Evolutionary conservation across 2,329 filamentous ascomycete species (phyloP), one percentile per base, ranked within the genome.

Genomic region (Exophiala xenobiotica): DNA sequence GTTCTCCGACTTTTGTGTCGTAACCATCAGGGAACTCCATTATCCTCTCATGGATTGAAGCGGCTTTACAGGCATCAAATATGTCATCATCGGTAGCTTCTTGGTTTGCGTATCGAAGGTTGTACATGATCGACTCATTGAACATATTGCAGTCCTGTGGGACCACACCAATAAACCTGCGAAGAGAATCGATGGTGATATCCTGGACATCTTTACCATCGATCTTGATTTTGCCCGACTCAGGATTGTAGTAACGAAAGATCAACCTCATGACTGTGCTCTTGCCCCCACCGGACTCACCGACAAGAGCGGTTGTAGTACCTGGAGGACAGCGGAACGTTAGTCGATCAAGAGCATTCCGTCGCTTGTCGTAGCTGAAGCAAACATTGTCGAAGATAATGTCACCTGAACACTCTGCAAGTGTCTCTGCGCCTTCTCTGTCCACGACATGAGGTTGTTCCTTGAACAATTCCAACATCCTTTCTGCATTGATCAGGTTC

Each of bases 111-210:
- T 96, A 96, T 67, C 85, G 87, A 55, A 96, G 76, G 66, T 96
- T 96, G 73, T 95, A 96, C 89, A 96, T 93, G 57, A 96, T 74
- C 1, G 87, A 87, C 68, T 96, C 91, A 67, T 96, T 96, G 78
- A 96, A 96, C 38, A 96, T 77, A 4, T 95, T 88, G 3, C 92
- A 96, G 64, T 99, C 93, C 69, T 99, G 93, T 1, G 93, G 93
- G 5, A 99, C 93, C 37, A 99, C 92, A 19, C 93, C 93, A 64
- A 99, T 96, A 67, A 91, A 87, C 53, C 82, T 81, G 60, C 93
- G 84, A 49, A 99, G 78, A n/a, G 90, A 96, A 70, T 96, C 89
- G 62, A 97, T 96, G 1, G 90, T 95, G 53, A 96, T 74, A 60
- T 90, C 84, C 67, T 88, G 83, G 42, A 96, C 88, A 65, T 96